A percentile compares a stretch with the other conserved stretches of the same genome.
Conservation (phyloP, 805 yeast species). For the Ogataea trehalophila region DNA sequence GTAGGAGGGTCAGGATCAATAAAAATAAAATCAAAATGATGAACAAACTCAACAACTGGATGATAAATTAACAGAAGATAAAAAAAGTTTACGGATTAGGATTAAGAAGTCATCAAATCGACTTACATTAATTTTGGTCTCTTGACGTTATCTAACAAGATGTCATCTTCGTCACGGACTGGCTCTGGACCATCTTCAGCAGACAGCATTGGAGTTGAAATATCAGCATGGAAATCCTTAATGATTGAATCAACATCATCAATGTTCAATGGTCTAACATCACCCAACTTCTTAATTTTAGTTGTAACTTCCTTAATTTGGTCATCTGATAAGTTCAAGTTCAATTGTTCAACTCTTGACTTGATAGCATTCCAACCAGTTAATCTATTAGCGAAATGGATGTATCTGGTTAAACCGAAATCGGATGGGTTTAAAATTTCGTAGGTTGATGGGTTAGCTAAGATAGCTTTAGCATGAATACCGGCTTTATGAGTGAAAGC, state of each 20-base stretch:
- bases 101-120: not conserved
- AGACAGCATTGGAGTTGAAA: conserved; percentile 46
- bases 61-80: not conserved
- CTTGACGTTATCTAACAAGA: conserved; percentile 26
- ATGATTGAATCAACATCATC: conserved; percentile 98
- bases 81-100: not conserved
- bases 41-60: not conserved
- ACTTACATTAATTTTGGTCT: conserved; percentile 28
- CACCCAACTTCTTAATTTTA: conserved; percentile 92
- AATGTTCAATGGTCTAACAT: conserved; percentile 86
- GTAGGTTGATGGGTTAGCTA: conserved; percentile 98
- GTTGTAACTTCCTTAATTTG: conserved; percentile 93
- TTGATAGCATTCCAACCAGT: conserved; percentile 99
- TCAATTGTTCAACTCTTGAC: conserved; percentile 95
- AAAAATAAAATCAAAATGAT: not conserved
- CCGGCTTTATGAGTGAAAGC: conserved; percentile 99
- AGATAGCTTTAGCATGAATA: conserved; percentile 96
- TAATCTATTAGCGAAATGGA: conserved; percentile 95
- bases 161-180: conserved; percentile 25
- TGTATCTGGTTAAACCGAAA: conserved; percentile 93
- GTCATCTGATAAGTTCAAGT: conserved; percentile 81
- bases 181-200: conserved; percentile 30
- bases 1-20: not conserved
- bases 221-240: conserved; percentile 77
- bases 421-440: conserved; percentile 93